These are phyloP conservation scores for Juglanconis oblonga DNA, from an alignment of 2,329 filamentous ascomycete genomes.

Conservation along the genomic window DNA sequence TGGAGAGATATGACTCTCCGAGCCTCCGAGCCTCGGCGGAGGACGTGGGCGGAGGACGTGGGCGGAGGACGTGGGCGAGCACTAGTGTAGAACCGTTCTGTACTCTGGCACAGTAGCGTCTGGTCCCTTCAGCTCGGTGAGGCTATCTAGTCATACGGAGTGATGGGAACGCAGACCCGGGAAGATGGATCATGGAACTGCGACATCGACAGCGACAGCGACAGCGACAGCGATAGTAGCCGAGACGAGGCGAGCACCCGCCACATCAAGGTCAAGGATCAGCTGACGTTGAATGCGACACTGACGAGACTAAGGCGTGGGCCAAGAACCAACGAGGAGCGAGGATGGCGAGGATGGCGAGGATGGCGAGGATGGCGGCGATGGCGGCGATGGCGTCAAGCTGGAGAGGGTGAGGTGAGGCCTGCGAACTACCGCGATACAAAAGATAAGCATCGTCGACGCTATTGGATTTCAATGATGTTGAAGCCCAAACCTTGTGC, in stretches of 20 bases:
- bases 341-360: slow-evolving; percentile 45
- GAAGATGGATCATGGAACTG: neutral
- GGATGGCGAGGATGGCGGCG: slow-evolving; percentile 50
- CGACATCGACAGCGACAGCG: too few species aligned
- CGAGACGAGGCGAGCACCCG: too few species aligned
- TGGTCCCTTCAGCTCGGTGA: slow-evolving; percentile 20
- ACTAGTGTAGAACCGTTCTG: neutral
- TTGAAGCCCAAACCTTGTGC: neutral
- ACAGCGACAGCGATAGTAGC: too few species aligned
- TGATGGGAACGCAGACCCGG: neutral
- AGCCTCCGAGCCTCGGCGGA: neutral
- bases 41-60: neutral
- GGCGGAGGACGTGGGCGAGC: neutral
- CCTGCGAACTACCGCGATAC: neutral
- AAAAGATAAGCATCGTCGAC: neutral
- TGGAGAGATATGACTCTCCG: too few species aligned
- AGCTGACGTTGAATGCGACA: too few species aligned
- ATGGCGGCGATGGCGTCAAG: slow-evolving; percentile 43
- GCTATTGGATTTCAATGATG: neutral
- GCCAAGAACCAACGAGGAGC: slow-evolving; percentile 11
- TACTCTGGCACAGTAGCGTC: neutral
- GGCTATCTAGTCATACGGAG: slow-evolving; percentile 2
- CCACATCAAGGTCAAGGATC: too few species aligned
- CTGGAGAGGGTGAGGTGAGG: neutral
- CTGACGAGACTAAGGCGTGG: too few species aligned